Conservation (phyloP, 2,329 filamentous ascomycete species). For the Claviceps purpurea region DNA sequence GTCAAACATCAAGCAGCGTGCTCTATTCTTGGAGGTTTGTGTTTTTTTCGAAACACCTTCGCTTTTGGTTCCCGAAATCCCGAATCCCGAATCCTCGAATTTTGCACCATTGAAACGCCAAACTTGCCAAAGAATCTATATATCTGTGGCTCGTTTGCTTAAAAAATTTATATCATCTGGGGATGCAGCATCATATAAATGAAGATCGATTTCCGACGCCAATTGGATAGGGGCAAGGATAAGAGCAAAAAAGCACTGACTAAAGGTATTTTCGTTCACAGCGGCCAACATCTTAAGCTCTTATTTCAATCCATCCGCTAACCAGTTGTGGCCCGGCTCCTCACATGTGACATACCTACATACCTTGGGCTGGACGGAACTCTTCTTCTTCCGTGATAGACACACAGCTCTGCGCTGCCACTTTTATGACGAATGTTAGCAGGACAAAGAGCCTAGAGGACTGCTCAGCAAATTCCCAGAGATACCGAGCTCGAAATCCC, state of each 20-base stretch:
- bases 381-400: slow-evolving; percentile 31
- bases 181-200: too few species aligned
- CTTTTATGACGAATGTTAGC: slow-evolving; percentile 30
- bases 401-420: slow-evolving; percentile 34
- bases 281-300: not conserved
- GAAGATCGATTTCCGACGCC: too few species aligned
- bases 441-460: slow-evolving; percentile 38
- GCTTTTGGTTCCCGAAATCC: too few species aligned
- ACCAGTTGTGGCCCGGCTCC: not conserved
- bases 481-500: slow-evolving; percentile 32
- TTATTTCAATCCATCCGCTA: not conserved
- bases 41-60: too few species aligned
- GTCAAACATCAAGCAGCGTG: too few species aligned
- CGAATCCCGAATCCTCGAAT: too few species aligned
- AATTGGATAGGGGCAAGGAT: too few species aligned
- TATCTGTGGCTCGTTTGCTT: too few species aligned
- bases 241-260: not conserved
- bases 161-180: too few species aligned
- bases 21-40: too few species aligned
- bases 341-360: not conserved
- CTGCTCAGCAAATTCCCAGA: slow-evolving; percentile 37
- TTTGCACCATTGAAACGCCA: too few species aligned
- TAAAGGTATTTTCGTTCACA: not conserved
- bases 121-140: too few species aligned
- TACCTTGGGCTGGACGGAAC: slow-evolving; percentile 3